Percentiles rank a stretch among this genome's conserved stretches.
Conservation (phyloP, 2,329 filamentous ascomycete genomes). For the Emericellopsis cladophorae region DNA sequence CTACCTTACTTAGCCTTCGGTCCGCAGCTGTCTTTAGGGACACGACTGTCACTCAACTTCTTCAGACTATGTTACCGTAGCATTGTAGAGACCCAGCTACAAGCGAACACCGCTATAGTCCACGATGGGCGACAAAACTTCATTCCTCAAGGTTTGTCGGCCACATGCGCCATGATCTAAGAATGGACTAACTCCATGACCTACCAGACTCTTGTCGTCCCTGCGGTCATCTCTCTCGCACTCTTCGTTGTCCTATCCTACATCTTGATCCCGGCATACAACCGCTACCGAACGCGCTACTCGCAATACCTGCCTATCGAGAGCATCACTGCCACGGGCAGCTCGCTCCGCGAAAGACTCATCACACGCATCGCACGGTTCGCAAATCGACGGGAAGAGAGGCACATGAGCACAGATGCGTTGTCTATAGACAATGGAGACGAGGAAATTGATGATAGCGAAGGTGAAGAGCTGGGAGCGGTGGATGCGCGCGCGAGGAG, state of each 20-base stretch:
- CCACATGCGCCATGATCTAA: not conserved
- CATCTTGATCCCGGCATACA: conserved; percentile 55
- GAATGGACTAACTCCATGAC: conserved; percentile 1
- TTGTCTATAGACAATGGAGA: conserved; percentile 47
- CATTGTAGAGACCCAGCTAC: too few species aligned
- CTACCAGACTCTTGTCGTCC: conserved; percentile 54
- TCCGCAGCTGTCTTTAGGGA: too few species aligned
- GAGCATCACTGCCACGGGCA: conserved; percentile 44
- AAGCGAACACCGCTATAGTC: too few species aligned
- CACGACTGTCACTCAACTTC: too few species aligned
- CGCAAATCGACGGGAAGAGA: conserved; percentile 33
- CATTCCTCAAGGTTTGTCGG: not conserved
- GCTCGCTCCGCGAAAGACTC: conserved; percentile 38
- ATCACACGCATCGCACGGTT: conserved; percentile 18
- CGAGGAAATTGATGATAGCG: conserved; percentile 49
- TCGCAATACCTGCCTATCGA: conserved; percentile 62
- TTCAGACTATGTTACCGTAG: too few species aligned
- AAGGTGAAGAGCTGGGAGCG: conserved; percentile 49
- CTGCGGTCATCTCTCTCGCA: conserved; percentile 56
- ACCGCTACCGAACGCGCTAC: conserved; percentile 57
- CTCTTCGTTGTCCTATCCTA: conserved; percentile 56
- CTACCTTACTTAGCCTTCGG: too few species aligned
- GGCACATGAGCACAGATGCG: conserved; percentile 4
- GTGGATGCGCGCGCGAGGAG: conserved; percentile 37
- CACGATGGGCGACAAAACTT: conserved; percentile 2